Evolutionary conservation across 352 stramenopile genomes (phyloP).

Genomic region (Globisporangium middletonii): DNA sequence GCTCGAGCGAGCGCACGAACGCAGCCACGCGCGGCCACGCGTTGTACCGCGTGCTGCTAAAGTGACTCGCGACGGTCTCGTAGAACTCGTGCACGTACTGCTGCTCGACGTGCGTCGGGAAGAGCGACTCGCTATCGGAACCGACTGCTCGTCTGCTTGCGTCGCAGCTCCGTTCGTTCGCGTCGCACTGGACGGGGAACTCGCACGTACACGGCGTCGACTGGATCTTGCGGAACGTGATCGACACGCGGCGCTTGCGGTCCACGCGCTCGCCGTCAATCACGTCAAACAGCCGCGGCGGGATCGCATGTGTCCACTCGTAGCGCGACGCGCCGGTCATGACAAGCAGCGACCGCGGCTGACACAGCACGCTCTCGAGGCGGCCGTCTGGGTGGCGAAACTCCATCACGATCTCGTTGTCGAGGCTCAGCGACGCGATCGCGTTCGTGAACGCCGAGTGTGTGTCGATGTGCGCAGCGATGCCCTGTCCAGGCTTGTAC

Average conservation of each 20-base stretch:
- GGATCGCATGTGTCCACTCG: constrained; percentile 86
- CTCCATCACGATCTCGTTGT: constrained; percentile 81
- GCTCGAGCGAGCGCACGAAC: constrained; percentile 55
- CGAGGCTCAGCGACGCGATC: constrained; percentile 78
- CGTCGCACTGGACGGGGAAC: constrained; percentile 69
- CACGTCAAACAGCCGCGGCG: constrained; percentile 77
- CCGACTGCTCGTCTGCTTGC: neutral
- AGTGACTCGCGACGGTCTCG: constrained; percentile 76
- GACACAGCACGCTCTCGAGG: constrained; percentile 57
- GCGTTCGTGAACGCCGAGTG: constrained; percentile 83
- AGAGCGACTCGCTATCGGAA: constrained; percentile 15
- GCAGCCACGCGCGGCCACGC: constrained; percentile 67
- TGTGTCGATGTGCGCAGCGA: constrained; percentile 85
- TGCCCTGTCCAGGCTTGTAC: constrained; percentile 85
- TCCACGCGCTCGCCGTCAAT: constrained; percentile 66
- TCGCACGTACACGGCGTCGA: constrained; percentile 56
- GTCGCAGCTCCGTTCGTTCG: neutral
- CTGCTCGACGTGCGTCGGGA: constrained; percentile 63
- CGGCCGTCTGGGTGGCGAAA: constrained; percentile 61
- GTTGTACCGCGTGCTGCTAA: constrained; percentile 85
- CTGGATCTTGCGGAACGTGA: constrained; percentile 87
- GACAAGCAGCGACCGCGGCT: constrained; percentile 69
- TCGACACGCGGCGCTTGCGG: constrained; percentile 64
- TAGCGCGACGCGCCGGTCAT: constrained; percentile 83
- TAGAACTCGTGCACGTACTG: constrained; percentile 86